Base-by-base conservation (phyloP, 2,329 filamentous ascomycete species). In the Fonsecaea erecta region DNA sequence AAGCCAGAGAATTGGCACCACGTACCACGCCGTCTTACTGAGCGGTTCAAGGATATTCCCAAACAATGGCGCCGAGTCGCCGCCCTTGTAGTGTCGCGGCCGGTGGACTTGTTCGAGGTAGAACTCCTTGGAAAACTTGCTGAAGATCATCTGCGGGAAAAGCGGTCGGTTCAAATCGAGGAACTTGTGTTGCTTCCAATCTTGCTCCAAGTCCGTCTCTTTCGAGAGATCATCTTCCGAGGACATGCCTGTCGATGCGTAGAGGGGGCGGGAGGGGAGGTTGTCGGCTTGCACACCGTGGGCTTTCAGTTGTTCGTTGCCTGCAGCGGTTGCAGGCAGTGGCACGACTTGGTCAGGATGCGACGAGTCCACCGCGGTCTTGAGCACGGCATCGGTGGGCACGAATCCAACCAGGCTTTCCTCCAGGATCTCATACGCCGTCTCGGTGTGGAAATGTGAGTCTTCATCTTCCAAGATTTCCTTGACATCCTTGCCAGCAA, bases 41-140 rank as follows among this genome's bases (percentile, higher is more conserved):
- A 99, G 81, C n/a, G 95, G 95, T 80, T 99, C 95, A n/a, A 99
- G 83, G 77, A 99, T 96, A 80, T 99, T 98, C 66, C 95, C 95
- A 78, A 99, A 99, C 26, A 99, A 80, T 21, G 95, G 95, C 40
- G 95, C 95, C 6, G 93, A 97, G 68, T 88, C 88, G 64, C 95
- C 95, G 70, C 94, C 94, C 76, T 89, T 96, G 84, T 98, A 99
- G 78, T 99, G 94, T 65, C 95, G 88, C 18, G 95, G 95, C 52
- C 95, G 89, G 77, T 99, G 95, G 59, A 99, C 91, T 77, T 99
- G 95, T 72, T 97, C 89, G 26, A 99, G 85, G 75, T 99, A 99
- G 76, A 99, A 99, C n/a, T 92, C 87, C 77, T 97, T 99, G 76
- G 82, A 87, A 80, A 98, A 99, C 32, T 90, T 91, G 53, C 93